Evolutionary conservation across 768 basidiomycete genomes (phyloP).

Genomic region (Infundibulicybe gibba): DNA sequence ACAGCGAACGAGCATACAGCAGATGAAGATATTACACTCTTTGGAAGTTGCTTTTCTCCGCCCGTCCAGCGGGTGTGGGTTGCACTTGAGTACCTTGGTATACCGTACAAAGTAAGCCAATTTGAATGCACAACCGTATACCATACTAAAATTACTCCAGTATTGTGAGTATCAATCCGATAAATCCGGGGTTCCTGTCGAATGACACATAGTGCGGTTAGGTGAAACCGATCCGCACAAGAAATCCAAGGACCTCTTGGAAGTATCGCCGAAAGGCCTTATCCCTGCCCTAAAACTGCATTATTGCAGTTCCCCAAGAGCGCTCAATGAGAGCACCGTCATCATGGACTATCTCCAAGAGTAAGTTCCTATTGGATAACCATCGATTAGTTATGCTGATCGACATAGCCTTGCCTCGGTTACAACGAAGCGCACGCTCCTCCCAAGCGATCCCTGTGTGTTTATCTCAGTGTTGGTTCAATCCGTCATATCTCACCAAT

Average conservation of each 20-base stretch:
- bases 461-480: slow-evolving; percentile 20
- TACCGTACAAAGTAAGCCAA: slow-evolving; percentile 61
- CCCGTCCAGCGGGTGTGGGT: slow-evolving; percentile 85
- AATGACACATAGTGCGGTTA: slow-evolving; percentile 15
- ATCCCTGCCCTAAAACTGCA: slow-evolving; percentile 68
- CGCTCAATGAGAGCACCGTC: slow-evolving; percentile 76
- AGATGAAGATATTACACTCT: slow-evolving; percentile 58
- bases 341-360: slow-evolving; percentile 80
- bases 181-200: too few species aligned
- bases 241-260: slow-evolving; percentile 76
- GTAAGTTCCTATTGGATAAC: slow-evolving; percentile 31
- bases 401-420: slow-evolving; percentile 42
- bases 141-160: too few species aligned
- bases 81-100: slow-evolving; percentile 62
- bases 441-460: slow-evolving; percentile 49
- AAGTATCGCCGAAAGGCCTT: slow-evolving; percentile 80
- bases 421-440: slow-evolving; percentile 50
- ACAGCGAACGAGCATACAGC: slow-evolving; percentile 48
- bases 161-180: too few species aligned
- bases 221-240: slow-evolving; percentile 83
- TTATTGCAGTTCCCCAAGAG: slow-evolving; percentile 48
- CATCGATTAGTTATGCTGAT: neutral
- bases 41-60: slow-evolving; percentile 73
- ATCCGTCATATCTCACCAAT: neutral
- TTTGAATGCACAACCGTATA: too few species aligned